phyloP scores from a whole-genome alignment of 2,329 filamentous ascomycete species.

The Cadophora gregata region DNA sequence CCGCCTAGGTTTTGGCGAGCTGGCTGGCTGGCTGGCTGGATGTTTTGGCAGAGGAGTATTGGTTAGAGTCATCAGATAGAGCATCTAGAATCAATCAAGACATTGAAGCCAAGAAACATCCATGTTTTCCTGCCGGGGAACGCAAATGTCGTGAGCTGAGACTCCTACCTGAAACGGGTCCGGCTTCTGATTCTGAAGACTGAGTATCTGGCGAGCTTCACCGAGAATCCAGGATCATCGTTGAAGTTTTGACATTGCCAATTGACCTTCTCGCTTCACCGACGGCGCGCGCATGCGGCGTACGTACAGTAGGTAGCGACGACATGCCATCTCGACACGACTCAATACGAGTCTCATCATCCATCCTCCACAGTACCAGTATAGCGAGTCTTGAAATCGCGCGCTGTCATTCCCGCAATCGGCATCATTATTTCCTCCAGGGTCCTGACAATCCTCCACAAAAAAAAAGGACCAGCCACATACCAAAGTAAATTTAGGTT shows the following conservation, averaged over 20 bases:
- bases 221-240: not conserved
- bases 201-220: not conserved
- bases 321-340: not conserved
- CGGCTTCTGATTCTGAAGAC: not conserved
- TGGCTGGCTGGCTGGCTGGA: not conserved
- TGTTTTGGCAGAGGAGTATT: slow-evolving; percentile 14
- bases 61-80: slow-evolving; percentile 14
- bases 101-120: slow-evolving; percentile 6
- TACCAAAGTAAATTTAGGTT: too few species aligned
- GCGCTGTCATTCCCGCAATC: slow-evolving; percentile 11
- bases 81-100: slow-evolving; percentile 18
- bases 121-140: too few species aligned
- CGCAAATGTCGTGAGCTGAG: too few species aligned
- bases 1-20: not conserved
- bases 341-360: not conserved
- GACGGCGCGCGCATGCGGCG: slow-evolving; percentile 8
- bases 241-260: not conserved
- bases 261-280: not conserved
- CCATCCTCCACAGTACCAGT: too few species aligned
- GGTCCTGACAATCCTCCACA: not conserved
- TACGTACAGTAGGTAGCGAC: too few species aligned
- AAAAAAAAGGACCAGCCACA: too few species aligned
- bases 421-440: too few species aligned
- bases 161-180: too few species aligned
- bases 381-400: slow-evolving; percentile 3